Conservation (phyloP, 2,329 filamentous ascomycete genomes). For the Aureobasidium subglaciale region DNA sequence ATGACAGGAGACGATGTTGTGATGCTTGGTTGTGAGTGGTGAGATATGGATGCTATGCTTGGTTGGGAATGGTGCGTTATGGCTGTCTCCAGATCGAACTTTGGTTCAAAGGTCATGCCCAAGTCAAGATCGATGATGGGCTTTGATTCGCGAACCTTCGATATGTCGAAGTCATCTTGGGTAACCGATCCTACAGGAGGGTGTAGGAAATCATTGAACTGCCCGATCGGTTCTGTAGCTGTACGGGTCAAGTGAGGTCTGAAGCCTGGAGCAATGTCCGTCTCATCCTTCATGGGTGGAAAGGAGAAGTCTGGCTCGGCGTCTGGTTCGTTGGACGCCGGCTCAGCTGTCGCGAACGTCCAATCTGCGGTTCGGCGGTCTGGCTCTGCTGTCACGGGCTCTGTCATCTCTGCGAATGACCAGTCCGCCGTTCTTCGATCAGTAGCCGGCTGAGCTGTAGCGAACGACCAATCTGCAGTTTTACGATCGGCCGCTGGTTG, state of each 20-base stretch:
- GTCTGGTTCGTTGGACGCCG: slow-evolving; percentile 22
- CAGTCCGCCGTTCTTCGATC: slow-evolving; percentile 41
- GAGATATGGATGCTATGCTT: too few relatives aligned
- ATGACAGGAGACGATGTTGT: slow-evolving; percentile 32
- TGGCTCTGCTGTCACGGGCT: slow-evolving; percentile 26
- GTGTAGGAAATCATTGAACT: slow-evolving; percentile 33
- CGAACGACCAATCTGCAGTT: slow-evolving; percentile 46
- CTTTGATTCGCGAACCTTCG: slow-evolving; percentile 28
- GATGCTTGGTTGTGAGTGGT: slow-evolving; percentile 36
- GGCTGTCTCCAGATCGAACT: slow-evolving; percentile 14
- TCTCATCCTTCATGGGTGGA: slow-evolving; percentile 19
- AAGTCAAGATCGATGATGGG: slow-evolving; percentile 42
- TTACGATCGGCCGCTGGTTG: slow-evolving; percentile 22
- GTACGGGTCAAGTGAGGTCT: slow-evolving; percentile 36
- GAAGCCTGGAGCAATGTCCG: slow-evolving; percentile 27
- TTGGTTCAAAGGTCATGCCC: slow-evolving; percentile 23
- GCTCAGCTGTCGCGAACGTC: slow-evolving; percentile 33
- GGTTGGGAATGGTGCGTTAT: slow-evolving; percentile 20
- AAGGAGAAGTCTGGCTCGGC: slow-evolving; percentile 17
- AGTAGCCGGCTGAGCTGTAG: slow-evolving; percentile 31
- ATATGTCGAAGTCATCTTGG: slow-evolving; percentile 26
- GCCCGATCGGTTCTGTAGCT: slow-evolving; percentile 33
- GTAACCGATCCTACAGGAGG: slow-evolving; percentile 10
- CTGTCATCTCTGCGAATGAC: slow-evolving; percentile 39
- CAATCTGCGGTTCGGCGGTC: slow-evolving; percentile 42